Base-by-base conservation (phyloP, 73 alveolate species). In the Vitrella brassicaformis region DNA sequence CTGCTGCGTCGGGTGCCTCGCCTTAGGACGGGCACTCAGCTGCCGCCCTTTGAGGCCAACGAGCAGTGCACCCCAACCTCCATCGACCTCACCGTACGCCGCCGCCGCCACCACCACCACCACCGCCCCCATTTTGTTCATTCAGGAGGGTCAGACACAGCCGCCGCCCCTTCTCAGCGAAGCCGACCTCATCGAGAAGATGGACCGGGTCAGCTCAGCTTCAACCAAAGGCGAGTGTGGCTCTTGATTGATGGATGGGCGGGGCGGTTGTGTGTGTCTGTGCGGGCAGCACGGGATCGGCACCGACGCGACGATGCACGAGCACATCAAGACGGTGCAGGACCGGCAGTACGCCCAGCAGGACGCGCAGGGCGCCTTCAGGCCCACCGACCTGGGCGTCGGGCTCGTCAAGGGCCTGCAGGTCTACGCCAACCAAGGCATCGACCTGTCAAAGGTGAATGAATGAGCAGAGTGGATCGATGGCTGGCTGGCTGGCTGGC, bases 271-370 rank as follows among this genome's bases (percentile, higher is more conserved):
- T n/a, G n/a, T n/a, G n/a, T n/a, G n/a, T n/a, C n/a, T n/a, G n/a
- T n/a, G n/a, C n/a, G n/a, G n/a, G n/a, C n/a, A n/a, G 75, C 89
- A 96, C 73, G 98, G 98, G 31, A 95, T 97, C 31, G 99, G 99
- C 26, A 97, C 99, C 26, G 99, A 97, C 88, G 99, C 99, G 22
- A 97, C 99, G 0, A 97, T 97, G 79, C 99, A 97, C 81, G 99
- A 97, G 73, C 99, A 97, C 87, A 97, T 97, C 64, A 94, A 95
- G 82, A 95, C 97, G 56, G 82, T 96, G 64, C 96, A 93, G 80
- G 96, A 89, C 27, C 29, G 78, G 68, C 25, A 22, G 47, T 97
- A 97, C 87, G 99, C 99, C 27, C 67, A 72, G 68, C 92, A 94
- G 85, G 75, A 87, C 67, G 92, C 92, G 26, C 77, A 90, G 31